Percentiles rank a stretch among this genome's conserved stretches.
Evolutionary conservation across 257 asterid genomes (phyloP).

Genomic region (Solanum neorickii): DNA sequence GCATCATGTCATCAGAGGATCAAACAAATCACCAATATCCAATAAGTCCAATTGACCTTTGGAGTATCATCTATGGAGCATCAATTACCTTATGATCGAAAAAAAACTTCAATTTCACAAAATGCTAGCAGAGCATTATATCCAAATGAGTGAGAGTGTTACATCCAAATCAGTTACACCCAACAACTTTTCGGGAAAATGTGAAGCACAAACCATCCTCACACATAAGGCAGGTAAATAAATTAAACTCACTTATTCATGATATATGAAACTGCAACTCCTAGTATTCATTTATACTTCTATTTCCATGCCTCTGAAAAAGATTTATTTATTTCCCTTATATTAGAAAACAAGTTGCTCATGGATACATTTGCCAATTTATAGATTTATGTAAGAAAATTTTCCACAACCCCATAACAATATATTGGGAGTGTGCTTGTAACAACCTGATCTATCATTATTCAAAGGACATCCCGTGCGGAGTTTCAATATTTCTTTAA

Average conservation of each 20-base stretch:
- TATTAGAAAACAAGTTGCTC: too few relatives aligned
- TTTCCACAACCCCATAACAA: not conserved
- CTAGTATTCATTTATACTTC: too few relatives aligned
- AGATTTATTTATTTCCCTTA: too few relatives aligned
- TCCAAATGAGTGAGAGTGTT: constrained; percentile 54
- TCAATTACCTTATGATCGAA: not conserved
- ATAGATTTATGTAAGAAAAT: too few relatives aligned
- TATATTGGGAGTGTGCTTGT: not conserved
- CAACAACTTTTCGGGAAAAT: constrained; percentile 49
- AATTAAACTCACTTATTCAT: constrained; percentile 26
- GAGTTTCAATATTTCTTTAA: too few relatives aligned
- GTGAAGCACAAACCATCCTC: constrained; percentile 69
- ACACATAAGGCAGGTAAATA: not conserved
- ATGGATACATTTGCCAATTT: not conserved
- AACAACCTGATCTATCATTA: not conserved
- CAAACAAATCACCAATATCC: too few relatives aligned
- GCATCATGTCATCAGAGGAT: too few relatives aligned
- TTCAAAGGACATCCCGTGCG: not conserved
- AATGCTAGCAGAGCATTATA: constrained; percentile 32
- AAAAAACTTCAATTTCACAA: constrained; percentile 65
- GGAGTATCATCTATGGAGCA: too few relatives aligned
- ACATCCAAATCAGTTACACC: constrained; percentile 39
- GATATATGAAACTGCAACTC: constrained; percentile 6
- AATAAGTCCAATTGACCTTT: too few relatives aligned
- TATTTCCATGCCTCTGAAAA: too few relatives aligned